Evolutionary conservation across 176 grass and related monocot genomes (phyloP), one percentile per base, ranked within the genome.

Genomic region (Raddia distichophylla): DNA sequence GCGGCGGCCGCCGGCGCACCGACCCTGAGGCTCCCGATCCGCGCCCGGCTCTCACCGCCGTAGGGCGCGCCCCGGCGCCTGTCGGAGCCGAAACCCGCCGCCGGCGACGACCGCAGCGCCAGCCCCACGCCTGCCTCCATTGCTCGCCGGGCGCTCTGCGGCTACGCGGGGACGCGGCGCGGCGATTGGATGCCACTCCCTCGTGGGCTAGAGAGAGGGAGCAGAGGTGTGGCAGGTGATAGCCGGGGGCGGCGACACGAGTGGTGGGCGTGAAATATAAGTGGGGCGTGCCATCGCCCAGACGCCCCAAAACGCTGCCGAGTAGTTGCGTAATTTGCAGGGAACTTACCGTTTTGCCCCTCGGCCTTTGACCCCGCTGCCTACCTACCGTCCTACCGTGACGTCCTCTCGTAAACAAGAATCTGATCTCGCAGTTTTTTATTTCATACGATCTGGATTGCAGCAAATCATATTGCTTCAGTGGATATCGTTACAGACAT

Each of bases 91-190:
- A 86, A 86, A 46, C 88, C 79, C 22, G 74, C 60, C 16, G 84
- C 84, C 16, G 79, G 62, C 37, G 84, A 68, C 45, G 88, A 68
- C 60, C 79, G 84, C 68, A 86, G 68, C 61, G 79, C 74, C 44
- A 86, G 20, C 34, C 84, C 88, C 51, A 68, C 60, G 45, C 74
- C 74, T 12, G 67, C 74, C 74, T 90, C 74, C 88, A 90, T 90
- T 77, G 70, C 45, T 71, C 43, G 32, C 70, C 3, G 34, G 32
- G 4, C n/a, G 69, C 44, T 79, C 42, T 53, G 81, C 69, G 35
- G 46, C 64, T 9, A 43, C 44, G 50, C 45, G 10, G 11, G 45
- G 44, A 53, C n/a, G 66, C 71, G 78, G 59, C 60, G 44, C 82
- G 51, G 35, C 74, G 34, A 71, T 67, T 75, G 6, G 37, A 34